Conservation (phyloP, 768 basidiomycete genomes). For the Neoboletus brunneissimus region DNA sequence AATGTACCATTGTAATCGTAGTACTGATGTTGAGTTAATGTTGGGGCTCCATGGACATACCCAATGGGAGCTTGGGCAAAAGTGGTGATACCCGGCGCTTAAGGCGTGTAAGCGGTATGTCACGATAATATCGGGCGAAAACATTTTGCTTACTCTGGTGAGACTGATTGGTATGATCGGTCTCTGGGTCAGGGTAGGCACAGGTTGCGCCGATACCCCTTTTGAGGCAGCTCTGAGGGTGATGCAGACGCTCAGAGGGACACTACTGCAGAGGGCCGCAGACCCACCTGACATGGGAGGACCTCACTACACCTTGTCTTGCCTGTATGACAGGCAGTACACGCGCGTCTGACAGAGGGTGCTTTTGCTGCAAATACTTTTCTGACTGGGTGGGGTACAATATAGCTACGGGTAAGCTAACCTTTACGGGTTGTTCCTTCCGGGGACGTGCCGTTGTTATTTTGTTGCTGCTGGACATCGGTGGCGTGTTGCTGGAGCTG, state of each 20-base stretch:
- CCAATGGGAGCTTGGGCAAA: constrained; percentile 39
- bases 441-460: constrained; percentile 27
- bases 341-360: constrained; percentile 77
- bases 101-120: constrained; percentile 6
- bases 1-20: constrained; percentile 75
- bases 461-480: constrained; percentile 39
- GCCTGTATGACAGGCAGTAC: constrained; percentile 76
- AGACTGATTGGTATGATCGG: constrained; percentile 40
- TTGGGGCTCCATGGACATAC: constrained; percentile 41
- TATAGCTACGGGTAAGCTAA: constrained; percentile 35
- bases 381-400: constrained; percentile 11
- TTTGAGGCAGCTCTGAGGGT: constrained; percentile 71
- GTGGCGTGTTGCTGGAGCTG: constrained; percentile 36
- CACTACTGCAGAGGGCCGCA: constrained; percentile 7
- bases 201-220: constrained; percentile 69
- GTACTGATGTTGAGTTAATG: constrained; percentile 58
- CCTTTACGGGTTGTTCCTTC: constrained; percentile 53
- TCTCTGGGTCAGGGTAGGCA: constrained; percentile 77
- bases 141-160: constrained; percentile 29
- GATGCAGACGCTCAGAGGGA: constrained; percentile 3
- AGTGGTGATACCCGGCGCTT: constrained; percentile 37
- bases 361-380: constrained; percentile 56
- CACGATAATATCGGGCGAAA: constrained; percentile 1
- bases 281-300: constrained; percentile 71
- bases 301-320: constrained; percentile 83